Evolutionary conservation across 73 alveolate species (phyloP), one percentile per base, ranked within the genome.

Genomic region (Tetrahymena borealis): DNA sequence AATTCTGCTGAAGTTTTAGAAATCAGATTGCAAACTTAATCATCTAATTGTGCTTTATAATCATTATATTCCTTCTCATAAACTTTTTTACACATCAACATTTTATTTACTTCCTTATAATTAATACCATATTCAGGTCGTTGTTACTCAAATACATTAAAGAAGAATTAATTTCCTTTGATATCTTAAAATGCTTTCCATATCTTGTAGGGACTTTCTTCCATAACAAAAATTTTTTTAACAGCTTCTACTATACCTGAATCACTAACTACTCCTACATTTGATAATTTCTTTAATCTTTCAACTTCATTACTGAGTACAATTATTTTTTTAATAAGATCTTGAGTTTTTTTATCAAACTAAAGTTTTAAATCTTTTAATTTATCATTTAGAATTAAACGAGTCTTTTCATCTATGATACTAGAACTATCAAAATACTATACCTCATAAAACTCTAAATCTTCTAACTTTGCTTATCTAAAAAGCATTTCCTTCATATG

Each of bases 401-500:
- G 33, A 33, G 90, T 79, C n/a, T 90, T 90, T 31, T 78, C 91
- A 93, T 93, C 95, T 32, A 79, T 92, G 18, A 93, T 93, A 24
- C 91, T 92, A 0, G 95, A 78, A 20, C 90, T 90, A 93, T 93
- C 95, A 90, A 31, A 93, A 18, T 93, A 93, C 39, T 39, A 40
- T 13, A 93, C 95, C 36, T 93, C 95, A 39, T 93, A 93, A 41
- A 78, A 93, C 90, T 93, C 95, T 33, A 93, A 85, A 40, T 93
- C 95, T 11, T 93, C 95, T 13, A 90, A 85, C 33, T 93, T 93
- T 6, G 85, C 85, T 60, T 60, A 60, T 90, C 78, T 93, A 40
- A 60, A 93, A 79, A 93, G 60, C 78, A 79, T 36, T 85, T 93
- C 95, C 32, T 92, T 79, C 95, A 93, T 93, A 85, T 93, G 90